phyloP scores from a whole-genome alignment of 2,329 filamentous ascomycete genomes.

The Phialocephala subalpina region DNA sequence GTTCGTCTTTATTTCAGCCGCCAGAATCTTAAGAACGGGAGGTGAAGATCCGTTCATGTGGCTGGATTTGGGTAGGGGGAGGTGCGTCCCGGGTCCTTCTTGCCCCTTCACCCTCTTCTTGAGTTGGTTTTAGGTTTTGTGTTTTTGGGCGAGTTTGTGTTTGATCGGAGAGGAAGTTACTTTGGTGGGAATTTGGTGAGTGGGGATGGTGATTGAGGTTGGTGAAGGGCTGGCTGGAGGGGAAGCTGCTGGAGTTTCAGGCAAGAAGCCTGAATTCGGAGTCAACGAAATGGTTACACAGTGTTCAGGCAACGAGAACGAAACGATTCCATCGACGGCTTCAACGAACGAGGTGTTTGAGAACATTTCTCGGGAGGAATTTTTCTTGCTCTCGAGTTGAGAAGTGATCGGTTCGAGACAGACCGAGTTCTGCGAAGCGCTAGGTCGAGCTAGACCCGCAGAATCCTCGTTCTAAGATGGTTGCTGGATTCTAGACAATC shows the following conservation, averaged over 20 bases:
- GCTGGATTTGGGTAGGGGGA: background rate
- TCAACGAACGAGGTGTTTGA: background rate
- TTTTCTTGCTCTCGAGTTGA: background rate
- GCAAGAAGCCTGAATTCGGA: background rate
- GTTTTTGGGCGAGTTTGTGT: background rate
- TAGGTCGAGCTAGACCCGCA: background rate
- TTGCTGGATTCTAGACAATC: no score
- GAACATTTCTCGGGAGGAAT: background rate
- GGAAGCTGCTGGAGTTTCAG: background rate
- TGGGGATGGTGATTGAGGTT: background rate
- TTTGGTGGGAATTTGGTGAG: background rate
- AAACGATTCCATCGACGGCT: background rate
- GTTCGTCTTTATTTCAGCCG: background rate
- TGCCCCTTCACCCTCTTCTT: background rate
- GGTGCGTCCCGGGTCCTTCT: background rate
- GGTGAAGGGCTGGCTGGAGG: background rate
- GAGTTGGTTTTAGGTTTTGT: background rate
- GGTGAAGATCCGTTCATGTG: background rate
- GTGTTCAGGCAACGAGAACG: background rate
- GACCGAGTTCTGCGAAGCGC: background rate
- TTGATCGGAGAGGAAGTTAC: background rate
- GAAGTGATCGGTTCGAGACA: background rate
- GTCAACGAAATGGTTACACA: slow-evolving; percentile 1
- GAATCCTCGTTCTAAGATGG: no score
- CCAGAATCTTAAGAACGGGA: background rate